phyloP scores from a whole-genome alignment of 257 asterid genomes.

The Anisodus tanguticus region DNA sequence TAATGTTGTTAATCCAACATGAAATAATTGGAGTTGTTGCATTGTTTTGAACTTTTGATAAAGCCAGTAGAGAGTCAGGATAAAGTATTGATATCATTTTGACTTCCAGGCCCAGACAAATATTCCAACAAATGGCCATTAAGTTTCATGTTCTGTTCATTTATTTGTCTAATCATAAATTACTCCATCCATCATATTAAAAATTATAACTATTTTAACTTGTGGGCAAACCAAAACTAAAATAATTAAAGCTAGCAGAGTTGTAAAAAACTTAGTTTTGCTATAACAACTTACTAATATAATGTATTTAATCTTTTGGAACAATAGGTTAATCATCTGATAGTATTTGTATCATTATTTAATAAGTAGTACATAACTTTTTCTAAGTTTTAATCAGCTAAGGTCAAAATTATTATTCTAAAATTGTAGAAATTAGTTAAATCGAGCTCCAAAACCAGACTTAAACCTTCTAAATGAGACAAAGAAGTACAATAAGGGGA shows the following conservation, averaged over 20 bases:
- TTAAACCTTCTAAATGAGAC: too few relatives aligned
- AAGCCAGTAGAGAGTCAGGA: neutral
- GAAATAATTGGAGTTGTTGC: conserved; percentile 10
- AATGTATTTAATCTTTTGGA: neutral
- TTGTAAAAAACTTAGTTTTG: neutral
- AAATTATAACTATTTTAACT: neutral
- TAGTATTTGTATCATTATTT: neutral
- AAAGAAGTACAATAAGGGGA: too few relatives aligned
- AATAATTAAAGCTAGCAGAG: neutral
- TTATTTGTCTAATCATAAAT: neutral
- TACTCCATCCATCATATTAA: neutral
- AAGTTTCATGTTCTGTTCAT: conserved; percentile 4
- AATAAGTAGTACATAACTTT: neutral
- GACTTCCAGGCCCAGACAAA: neutral
- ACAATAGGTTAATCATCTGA: too few relatives aligned
- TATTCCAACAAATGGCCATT: conserved; percentile 9
- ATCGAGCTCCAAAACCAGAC: too few relatives aligned
- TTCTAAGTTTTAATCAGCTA: too few relatives aligned
- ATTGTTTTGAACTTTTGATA: neutral
- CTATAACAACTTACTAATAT: neutral
- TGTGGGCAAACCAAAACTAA: neutral
- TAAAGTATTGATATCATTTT: neutral
- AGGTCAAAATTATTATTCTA: neutral
- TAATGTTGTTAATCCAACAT: neutral
- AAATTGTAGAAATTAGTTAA: neutral